Conservation (phyloP, 2,329 filamentous ascomycete genomes). For the Capronia coronata region DNA sequence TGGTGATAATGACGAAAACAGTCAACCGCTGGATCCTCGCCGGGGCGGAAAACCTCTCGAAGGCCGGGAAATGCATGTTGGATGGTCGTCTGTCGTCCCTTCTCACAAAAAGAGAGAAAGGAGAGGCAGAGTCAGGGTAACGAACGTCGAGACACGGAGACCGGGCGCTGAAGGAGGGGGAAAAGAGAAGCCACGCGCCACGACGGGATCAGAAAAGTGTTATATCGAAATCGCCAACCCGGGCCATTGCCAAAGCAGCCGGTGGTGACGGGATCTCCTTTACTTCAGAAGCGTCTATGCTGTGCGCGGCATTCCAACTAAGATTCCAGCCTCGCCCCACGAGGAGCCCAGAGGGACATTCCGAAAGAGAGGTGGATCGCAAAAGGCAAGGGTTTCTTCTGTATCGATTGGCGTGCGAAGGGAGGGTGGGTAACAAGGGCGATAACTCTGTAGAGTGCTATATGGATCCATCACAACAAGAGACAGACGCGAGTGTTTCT, state of each 20-base stretch:
- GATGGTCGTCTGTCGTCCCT: slow-evolving; percentile 1
- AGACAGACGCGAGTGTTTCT: neutral
- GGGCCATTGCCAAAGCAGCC: neutral
- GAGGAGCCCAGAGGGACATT: slow-evolving; percentile 6
- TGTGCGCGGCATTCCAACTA: slow-evolving; percentile 13
- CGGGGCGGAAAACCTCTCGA: slow-evolving; percentile 19
- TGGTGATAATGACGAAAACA: slow-evolving; percentile 14
- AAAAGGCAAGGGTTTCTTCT: neutral
- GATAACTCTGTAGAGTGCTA: neutral
- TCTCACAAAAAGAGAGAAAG: neutral
- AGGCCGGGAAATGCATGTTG: slow-evolving; percentile 17
- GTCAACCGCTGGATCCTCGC: slow-evolving; percentile 18
- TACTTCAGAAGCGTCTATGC: slow-evolving; percentile 10
- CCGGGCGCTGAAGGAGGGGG: neutral
- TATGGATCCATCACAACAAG: neutral
- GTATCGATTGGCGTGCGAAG: slow-evolving; percentile 4
- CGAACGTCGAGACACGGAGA: neutral
- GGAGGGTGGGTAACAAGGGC: neutral
- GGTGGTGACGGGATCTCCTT: slow-evolving; percentile 5
- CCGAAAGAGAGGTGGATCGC: neutral
- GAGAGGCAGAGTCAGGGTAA: neutral
- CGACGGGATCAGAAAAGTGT: slow-evolving; percentile 4
- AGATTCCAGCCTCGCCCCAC: slow-evolving; percentile 13
- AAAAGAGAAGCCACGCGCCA: slow-evolving; percentile 4
- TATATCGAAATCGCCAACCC: slow-evolving; percentile 15